Evolutionary conservation across 345 rosid species (phyloP).

Genomic region (Gossypium australe): DNA sequence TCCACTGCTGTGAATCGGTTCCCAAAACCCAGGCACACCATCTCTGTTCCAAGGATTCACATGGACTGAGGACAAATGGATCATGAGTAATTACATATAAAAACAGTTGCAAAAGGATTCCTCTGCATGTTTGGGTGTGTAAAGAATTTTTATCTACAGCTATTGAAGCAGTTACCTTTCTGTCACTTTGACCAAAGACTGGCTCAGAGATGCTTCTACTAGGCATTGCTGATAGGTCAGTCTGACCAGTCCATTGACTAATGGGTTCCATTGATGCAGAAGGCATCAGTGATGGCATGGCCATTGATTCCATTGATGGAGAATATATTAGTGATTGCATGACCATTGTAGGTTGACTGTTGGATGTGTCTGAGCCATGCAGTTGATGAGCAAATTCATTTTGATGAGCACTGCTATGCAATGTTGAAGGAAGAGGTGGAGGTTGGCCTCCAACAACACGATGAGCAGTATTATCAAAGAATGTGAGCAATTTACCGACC

Average conservation of each 20-base stretch:
- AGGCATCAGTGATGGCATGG: conserved; percentile 51
- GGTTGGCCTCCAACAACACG: conserved; percentile 64
- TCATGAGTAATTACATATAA: neutral
- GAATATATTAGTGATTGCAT: conserved; percentile 48
- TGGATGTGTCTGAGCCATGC: conserved; percentile 32
- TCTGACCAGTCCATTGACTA: conserved; percentile 36
- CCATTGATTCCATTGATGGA: conserved; percentile 32
- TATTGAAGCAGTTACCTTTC: conserved; percentile 38
- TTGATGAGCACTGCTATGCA: conserved; percentile 25
- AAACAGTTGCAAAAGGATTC: neutral
- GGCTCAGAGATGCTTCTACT: conserved; percentile 71
- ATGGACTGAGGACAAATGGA: neutral
- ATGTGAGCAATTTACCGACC: conserved; percentile 53
- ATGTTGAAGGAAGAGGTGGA: conserved; percentile 52
- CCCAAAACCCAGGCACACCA: neutral
- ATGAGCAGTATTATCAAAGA: conserved; percentile 60
- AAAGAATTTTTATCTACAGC: neutral
- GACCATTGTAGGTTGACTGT: conserved; percentile 49
- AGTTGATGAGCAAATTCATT: conserved; percentile 35
- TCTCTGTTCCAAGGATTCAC: neutral
- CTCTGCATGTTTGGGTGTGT: neutral
- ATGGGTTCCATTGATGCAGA: conserved; percentile 49
- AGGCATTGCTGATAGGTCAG: conserved; percentile 33
- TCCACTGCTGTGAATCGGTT: neutral
- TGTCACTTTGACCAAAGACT: conserved; percentile 49